These are phyloP conservation scores for Linum usitatissimum DNA, from an alignment of 345 rosid genomes.

Conservation along the genomic window DNA sequence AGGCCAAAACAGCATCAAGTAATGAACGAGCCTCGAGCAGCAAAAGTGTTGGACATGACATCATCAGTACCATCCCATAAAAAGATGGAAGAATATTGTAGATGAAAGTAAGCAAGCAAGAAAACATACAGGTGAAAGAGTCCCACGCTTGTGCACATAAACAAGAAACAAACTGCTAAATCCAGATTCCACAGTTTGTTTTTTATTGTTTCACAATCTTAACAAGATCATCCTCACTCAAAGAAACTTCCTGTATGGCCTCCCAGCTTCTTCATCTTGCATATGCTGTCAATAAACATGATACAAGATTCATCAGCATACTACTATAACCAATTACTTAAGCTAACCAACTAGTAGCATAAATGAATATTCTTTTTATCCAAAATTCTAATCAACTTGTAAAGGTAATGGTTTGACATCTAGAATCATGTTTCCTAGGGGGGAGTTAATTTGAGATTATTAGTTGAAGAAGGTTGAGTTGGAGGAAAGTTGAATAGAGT, in stretches of 20 bases:
- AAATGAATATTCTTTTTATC: neutral
- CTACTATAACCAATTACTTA: neutral
- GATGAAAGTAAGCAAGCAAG: neutral
- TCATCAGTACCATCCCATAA: no score
- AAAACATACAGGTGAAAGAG: neutral
- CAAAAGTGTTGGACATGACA: no score
- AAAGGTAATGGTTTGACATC: no score
- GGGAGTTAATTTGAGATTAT: no score
- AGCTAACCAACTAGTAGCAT: neutral
- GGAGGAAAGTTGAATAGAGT: no score
- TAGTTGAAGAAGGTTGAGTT: no score
- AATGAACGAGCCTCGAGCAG: no score
- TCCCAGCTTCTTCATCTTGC: constrained; percentile 90
- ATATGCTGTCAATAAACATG: constrained; percentile 41
- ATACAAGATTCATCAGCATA: neutral
- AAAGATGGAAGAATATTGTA: no score
- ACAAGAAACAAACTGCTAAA: neutral
- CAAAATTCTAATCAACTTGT: neutral
- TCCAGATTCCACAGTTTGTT: constrained; percentile 7
- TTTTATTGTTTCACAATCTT: constrained; percentile 4
- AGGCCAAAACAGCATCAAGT: no score
- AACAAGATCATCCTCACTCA: constrained; percentile 23
- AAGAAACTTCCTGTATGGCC: constrained; percentile 72
- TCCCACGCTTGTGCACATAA: neutral
- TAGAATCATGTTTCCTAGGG: no score